Evolutionary conservation across 1,284 basidiomycete species (phyloP), one percentile per base, ranked within the genome.

Genomic region (Cystobasidium pallidum): DNA sequence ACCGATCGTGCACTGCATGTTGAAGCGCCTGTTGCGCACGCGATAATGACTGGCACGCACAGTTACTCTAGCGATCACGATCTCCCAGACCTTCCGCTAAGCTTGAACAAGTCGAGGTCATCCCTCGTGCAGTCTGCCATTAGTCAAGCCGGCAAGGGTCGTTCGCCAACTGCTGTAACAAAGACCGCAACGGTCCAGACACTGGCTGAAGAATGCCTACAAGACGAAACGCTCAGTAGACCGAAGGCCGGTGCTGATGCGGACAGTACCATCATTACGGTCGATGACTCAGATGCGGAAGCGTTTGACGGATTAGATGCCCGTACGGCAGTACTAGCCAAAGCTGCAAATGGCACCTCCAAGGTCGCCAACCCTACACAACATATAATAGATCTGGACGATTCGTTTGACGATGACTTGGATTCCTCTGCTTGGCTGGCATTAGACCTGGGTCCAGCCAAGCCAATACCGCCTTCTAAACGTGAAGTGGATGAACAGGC

Each of bases 401-500:
- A 57, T n/a, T 57, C 54, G 10, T 57, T 63, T 45, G 70, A 70
- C 43, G 68, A 73, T 45, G 39, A 54, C 32, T 41, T 61, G 13
- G 58, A 61, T 26, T 45, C 41, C 13, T 61, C 58, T 30, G 36
- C 24, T 17, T 41, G 36, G 36, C 58, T 61, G 11, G 58, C 58
- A 4, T 21, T 41, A 13, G 58, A 61, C n/a, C 26, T 61, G 39
- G 39, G n/a, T 41, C 39, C 30, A 21, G 10, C 36, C 13, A 28
- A 17, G 7, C 36, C 15, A 7, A 24, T 11, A n/a, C 10, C 13
- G 3, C 39, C 58, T 3, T n/a, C n/a, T 26, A 26, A 15, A 2
- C n/a, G 39, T 30, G 41, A 21, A 43, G n/a, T 34, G 15, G 58
- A 45, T 45, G 58, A 61, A 45, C 19, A 21, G 19, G 11, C n/a